A percentile compares a stretch with the other conserved stretches of the same genome.
Conservation (phyloP, 108 stramenopile species). For the Parietichytrium sp. region DNA sequence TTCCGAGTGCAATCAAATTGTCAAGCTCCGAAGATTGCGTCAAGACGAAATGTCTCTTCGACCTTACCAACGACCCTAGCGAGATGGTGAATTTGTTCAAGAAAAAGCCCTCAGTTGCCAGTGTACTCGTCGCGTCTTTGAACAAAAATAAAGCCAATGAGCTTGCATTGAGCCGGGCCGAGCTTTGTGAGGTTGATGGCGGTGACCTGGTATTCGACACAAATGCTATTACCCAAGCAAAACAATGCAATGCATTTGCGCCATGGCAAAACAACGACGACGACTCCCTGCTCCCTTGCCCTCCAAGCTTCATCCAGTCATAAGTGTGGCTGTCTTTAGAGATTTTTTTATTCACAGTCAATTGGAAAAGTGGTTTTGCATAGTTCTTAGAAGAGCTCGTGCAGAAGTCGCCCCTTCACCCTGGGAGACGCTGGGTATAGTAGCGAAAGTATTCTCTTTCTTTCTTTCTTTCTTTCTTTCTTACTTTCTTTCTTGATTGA, state of each 20-base stretch:
- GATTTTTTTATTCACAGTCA: no score
- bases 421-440: no score
- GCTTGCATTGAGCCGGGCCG: not conserved
- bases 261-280: no score
- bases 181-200: not conserved
- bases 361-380: no score
- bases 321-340: no score
- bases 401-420: no score
- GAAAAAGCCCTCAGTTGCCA: not conserved
- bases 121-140: not conserved
- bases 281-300: no score
- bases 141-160: not conserved
- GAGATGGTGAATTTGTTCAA: not conserved
- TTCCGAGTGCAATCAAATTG: not conserved
- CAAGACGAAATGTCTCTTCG: not conserved
- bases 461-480: no score
- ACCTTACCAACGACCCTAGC: constrained; percentile 15
- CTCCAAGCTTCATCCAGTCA: no score
- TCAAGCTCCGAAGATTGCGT: not conserved
- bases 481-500: no score
- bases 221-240: not conserved
- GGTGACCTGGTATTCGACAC: not conserved
- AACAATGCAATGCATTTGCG: not conserved
- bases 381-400: no score
- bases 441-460: no score